A percentile compares a stretch with the other conserved stretches of the same genome.
Conservation (phyloP, 2,329 filamentous ascomycete species). For the Exserohilum turcica region DNA sequence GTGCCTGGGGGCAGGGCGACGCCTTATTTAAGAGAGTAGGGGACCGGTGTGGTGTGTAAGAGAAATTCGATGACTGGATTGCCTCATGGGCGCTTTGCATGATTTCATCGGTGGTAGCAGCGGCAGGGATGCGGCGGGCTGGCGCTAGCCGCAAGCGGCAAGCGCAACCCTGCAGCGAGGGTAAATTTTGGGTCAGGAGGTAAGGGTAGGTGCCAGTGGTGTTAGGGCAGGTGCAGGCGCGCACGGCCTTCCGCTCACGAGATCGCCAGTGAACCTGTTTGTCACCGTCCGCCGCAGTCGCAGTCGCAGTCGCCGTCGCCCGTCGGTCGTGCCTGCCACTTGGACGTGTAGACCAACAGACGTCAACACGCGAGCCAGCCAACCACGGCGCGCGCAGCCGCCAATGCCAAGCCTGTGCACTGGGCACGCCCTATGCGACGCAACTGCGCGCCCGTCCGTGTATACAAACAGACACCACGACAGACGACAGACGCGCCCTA, state of each 20-base stretch:
- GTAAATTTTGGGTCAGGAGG: conserved; percentile 44
- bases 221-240: no score
- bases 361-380: conserved; percentile 15
- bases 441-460: no score
- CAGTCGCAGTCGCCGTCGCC: neutral
- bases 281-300: conserved; percentile 10
- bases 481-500: neutral
- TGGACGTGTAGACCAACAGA: conserved; percentile 10
- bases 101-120: conserved; percentile 34
- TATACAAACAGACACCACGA: no score
- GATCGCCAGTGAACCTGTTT: conserved; percentile 27
- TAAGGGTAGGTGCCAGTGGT: no score
- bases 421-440: no score
- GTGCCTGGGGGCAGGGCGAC: conserved; percentile 18
- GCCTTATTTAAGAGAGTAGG: conserved; percentile 28
- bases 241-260: conserved; percentile 40
- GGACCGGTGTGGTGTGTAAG: conserved; percentile 34
- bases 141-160: conserved; percentile 26
- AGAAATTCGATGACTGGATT: conserved; percentile 41
- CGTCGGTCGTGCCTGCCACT: conserved; percentile 11
- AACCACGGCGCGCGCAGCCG: neutral
- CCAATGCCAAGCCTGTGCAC: neutral
- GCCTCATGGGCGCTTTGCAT: conserved; percentile 24
- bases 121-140: conserved; percentile 32
- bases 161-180: conserved; percentile 26